These are phyloP conservation scores for Pseudocercospora eumusae DNA, from an alignment of 2,329 filamentous ascomycete genomes.

Conservation along the genomic window DNA sequence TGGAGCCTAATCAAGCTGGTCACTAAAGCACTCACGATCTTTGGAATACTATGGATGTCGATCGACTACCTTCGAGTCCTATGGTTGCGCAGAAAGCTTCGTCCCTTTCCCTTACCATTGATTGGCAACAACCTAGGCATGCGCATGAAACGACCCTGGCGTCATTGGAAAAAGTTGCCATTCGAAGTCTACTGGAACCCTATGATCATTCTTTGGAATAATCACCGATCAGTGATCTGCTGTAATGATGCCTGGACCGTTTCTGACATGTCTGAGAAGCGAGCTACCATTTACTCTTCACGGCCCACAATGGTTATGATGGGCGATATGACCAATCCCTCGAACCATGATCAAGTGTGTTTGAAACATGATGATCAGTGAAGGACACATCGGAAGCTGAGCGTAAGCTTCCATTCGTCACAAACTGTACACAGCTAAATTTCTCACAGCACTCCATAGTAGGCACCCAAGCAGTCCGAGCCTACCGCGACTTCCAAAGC, in stretches of 20 bases:
- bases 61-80: conserved; percentile 10
- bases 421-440: not conserved
- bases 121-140: conserved; percentile 26
- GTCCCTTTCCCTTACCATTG: conserved; percentile 26
- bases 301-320: conserved; percentile 5
- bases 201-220: conserved; percentile 26
- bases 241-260: conserved; percentile 36
- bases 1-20: not conserved
- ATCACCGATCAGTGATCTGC: conserved; percentile 20
- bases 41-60: conserved; percentile 2
- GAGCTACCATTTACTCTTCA: conserved; percentile 39
- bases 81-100: conserved; percentile 7
- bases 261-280: conserved; percentile 40
- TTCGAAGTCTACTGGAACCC: conserved; percentile 18
- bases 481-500: conserved; percentile 24
- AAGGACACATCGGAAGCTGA: conserved; percentile 26
- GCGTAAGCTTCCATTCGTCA: not conserved
- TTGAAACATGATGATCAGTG: conserved; percentile 27
- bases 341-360: conserved; percentile 21
- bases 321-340: conserved; percentile 27
- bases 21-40: not conserved
- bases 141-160: conserved; percentile 22
- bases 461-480: conserved; percentile 26
- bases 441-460: conserved; percentile 21
- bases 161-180: conserved; percentile 22